Base-by-base conservation (phyloP, 2,329 filamentous ascomycete genomes). In the Diaporthe australafricana region DNA sequence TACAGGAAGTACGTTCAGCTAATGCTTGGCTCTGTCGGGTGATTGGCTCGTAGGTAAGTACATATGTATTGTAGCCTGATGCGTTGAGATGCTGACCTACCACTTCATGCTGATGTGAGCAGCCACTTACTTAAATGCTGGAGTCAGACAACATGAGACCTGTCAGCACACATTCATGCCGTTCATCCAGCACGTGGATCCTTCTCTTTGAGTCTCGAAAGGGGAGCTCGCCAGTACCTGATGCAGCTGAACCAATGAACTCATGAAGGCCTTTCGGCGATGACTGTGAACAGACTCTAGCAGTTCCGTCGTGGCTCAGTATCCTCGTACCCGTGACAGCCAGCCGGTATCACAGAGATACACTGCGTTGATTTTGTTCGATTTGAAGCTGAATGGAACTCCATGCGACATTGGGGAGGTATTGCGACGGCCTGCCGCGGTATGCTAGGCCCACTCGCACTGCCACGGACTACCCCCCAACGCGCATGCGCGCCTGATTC, bases 51-150 rank as follows among this genome's bases (percentile, higher is more conserved):
- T 11, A 14, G 38, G 3, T 8, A 40, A 8, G 38, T 14, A 40
- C 38, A 40, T 14, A 40, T 40, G 38, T 16, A 40, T 11, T 11
- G 38, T 40, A 3, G 38, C 6, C 9, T 42, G 16, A 22, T 22
- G 8, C 35, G 9, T 12, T 60, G 8, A 27, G 8, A 20, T 42
- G 55, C 55, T 27, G 35, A 42, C 55, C 55, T 22, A 1, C 17
- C n/a, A 20, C 11, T 27, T 7, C n/a, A 27, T 60, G 55, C 55
- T 60, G 55, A 60, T 60, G 55, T 60, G 55, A 60, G 55, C 55
- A 35, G 55, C 55, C 22, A 60, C 25, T 38, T 38, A 60, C 25
- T 38, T 2, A 56, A 55, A 17, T 56, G 12, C 53, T 38, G 20
- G 27, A 30, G 27, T 32, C 14, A 38, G 30, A 38, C 9, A 17